These are phyloP conservation scores for Clonostachys byssicola DNA, from an alignment of 2,329 filamentous ascomycete species.

Conservation along the genomic window DNA sequence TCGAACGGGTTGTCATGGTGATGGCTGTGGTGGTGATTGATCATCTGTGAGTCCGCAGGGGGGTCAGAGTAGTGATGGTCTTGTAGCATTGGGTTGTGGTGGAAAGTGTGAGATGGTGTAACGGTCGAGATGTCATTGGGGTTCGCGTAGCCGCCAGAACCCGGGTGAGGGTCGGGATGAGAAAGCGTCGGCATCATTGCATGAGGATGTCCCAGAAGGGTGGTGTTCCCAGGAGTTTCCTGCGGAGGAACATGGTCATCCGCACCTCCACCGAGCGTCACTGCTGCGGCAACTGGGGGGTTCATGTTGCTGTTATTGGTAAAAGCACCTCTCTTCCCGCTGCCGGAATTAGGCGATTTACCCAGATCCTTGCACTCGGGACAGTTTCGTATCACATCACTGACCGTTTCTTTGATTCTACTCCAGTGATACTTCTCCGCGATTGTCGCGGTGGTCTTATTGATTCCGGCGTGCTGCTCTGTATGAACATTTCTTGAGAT, in stretches of 20 bases:
- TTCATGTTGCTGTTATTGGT: not conserved
- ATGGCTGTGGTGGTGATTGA: constrained; percentile 23
- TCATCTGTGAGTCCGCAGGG: constrained; percentile 58
- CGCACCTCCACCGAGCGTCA: not conserved
- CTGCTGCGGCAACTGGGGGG: not conserved
- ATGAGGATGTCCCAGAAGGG: too few species aligned
- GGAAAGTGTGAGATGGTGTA: constrained; percentile 21
- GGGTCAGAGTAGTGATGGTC: constrained; percentile 34
- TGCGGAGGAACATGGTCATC: not conserved
- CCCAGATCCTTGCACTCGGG: constrained; percentile 79
- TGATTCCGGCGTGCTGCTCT: constrained; percentile 82
- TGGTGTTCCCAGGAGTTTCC: too few species aligned
- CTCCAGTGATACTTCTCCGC: constrained; percentile 97
- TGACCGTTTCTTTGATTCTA: constrained; percentile 95
- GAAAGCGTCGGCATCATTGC: constrained; percentile 14
- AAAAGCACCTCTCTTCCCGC: constrained; percentile 10
- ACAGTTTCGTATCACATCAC: constrained; percentile 90
- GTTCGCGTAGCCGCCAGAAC: constrained; percentile 35
- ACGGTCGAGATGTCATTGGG: constrained; percentile 41
- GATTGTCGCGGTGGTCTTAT: constrained; percentile 94
- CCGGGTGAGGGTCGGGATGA: constrained; percentile 4
- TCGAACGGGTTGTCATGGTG: constrained; percentile 27
- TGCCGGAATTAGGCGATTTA: constrained; percentile 41
- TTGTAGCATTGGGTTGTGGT: constrained; percentile 17
- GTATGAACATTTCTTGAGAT: constrained; percentile 78